These are phyloP conservation scores for Delonix regia DNA, from an alignment of 306 rosid species.

Conservation along the genomic window DNA sequence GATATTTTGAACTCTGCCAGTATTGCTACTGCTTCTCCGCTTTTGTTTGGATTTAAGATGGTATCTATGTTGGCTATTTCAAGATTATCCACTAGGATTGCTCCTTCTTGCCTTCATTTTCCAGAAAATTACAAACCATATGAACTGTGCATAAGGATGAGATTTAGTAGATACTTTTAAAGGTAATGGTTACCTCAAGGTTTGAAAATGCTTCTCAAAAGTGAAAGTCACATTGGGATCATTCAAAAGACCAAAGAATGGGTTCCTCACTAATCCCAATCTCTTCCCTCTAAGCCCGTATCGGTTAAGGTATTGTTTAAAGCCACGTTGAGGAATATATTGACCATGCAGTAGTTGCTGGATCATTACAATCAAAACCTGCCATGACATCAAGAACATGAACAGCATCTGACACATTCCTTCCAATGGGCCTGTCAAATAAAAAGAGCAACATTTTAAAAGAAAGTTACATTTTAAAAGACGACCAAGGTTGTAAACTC, in stretches of 20 bases:
- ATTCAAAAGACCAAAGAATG: slow-evolving; percentile 20
- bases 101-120: slow-evolving; percentile 35
- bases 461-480: too few species aligned
- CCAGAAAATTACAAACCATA: neutral
- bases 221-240: slow-evolving; percentile 1
- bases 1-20: slow-evolving; percentile 43
- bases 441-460: too few species aligned
- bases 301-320: slow-evolving; percentile 27
- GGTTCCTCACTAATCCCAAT: slow-evolving; percentile 41
- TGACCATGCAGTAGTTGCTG: slow-evolving; percentile 32
- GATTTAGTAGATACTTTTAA: neutral
- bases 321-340: slow-evolving; percentile 52
- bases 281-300: slow-evolving; percentile 49
- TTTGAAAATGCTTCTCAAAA: slow-evolving; percentile 38
- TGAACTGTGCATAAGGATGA: neutral
- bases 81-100: slow-evolving; percentile 41
- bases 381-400: slow-evolving; percentile 57
- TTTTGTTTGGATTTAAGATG: slow-evolving; percentile 21
- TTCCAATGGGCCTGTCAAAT: slow-evolving; percentile 51
- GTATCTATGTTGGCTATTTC: slow-evolving; percentile 27
- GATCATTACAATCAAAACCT: slow-evolving; percentile 48
- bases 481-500: neutral
- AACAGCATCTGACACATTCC: slow-evolving; percentile 54
- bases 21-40: slow-evolving; percentile 23
- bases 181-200: slow-evolving; percentile 32